Evolutionary conservation across 371 early-diverging fungal species (phyloP).

Genomic region (Saksenaea oblongispora): DNA sequence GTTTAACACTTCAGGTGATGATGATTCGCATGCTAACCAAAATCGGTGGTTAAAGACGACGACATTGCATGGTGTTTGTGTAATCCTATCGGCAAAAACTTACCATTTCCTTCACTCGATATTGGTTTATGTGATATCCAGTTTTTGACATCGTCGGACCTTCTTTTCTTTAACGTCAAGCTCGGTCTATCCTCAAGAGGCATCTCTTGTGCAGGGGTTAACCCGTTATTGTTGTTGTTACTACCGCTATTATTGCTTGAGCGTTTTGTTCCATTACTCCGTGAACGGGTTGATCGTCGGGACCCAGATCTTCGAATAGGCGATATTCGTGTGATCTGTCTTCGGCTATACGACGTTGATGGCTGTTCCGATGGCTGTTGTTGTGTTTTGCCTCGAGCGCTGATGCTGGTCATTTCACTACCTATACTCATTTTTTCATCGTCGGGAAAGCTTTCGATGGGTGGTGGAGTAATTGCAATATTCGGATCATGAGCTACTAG

Average conservation of each 20-base stretch:
- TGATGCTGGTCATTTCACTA: constrained; percentile 48
- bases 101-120: not conserved
- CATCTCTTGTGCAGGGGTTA: constrained; percentile 26
- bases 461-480: constrained; percentile 31
- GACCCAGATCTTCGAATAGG: constrained; percentile 6
- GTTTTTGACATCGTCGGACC: constrained; percentile 45
- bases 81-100: not conserved
- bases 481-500: constrained; percentile 32
- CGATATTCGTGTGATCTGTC: not conserved
- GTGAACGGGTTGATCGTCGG: not conserved
- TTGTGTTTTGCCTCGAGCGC: constrained; percentile 23
- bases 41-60: not conserved
- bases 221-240: constrained; percentile 8
- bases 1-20: constrained; percentile 21
- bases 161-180: constrained; percentile 30
- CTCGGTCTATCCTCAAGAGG: constrained; percentile 28
- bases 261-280: constrained; percentile 11
- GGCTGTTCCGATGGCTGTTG: not conserved
- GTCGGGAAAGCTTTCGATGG: constrained; percentile 49
- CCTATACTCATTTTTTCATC: constrained; percentile 39
- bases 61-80: not conserved
- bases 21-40: constrained; percentile 7
- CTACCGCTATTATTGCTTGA: constrained; percentile 10
- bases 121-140: constrained; percentile 30
- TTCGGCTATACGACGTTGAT: constrained; percentile 15